A percentile compares a stretch with the other conserved stretches of the same genome.
These are phyloP conservation scores for Ophiostoma piceae DNA, from an alignment of 2,329 filamentous ascomycete genomes.

Conservation along the genomic window DNA sequence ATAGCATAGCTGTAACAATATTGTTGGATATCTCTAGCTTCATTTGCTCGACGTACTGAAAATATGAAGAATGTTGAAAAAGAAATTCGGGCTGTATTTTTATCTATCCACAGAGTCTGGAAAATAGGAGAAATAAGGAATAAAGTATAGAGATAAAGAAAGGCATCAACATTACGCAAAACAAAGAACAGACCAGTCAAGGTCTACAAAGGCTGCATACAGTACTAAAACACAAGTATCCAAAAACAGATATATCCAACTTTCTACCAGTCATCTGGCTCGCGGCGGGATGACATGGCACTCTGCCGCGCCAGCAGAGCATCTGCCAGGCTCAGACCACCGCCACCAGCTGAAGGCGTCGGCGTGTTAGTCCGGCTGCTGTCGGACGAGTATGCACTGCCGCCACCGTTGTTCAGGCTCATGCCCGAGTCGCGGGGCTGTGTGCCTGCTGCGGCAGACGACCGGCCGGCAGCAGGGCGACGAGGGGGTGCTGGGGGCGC, in stretches of 20 bases:
- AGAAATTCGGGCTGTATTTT: neutral
- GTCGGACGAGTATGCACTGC: slow-evolving; percentile 37
- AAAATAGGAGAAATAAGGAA: slow-evolving; percentile 9
- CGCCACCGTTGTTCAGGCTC: slow-evolving; percentile 47
- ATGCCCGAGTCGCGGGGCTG: slow-evolving; percentile 68
- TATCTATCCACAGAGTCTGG: slow-evolving; percentile 3
- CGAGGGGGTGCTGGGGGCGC: slow-evolving; percentile 69
- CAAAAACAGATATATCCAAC: neutral
- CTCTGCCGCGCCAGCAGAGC: slow-evolving; percentile 71
- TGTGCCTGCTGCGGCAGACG: slow-evolving; percentile 53
- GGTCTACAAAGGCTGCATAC: slow-evolving; percentile 3
- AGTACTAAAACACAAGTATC: neutral
- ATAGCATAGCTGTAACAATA: no score
- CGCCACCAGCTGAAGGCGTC: slow-evolving; percentile 56
- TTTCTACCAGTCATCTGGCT: slow-evolving; percentile 64
- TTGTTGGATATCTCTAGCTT: neutral
- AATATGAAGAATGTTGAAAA: neutral
- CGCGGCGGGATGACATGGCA: slow-evolving; percentile 66
- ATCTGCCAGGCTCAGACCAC: slow-evolving; percentile 70
- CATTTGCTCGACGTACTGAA: neutral
- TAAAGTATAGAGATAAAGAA: neutral
- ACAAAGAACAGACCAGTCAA: slow-evolving; percentile 1
- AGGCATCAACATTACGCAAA: neutral
- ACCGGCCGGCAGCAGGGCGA: slow-evolving; percentile 56
- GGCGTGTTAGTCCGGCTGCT: slow-evolving; percentile 66